Base-by-base conservation (phyloP, 306 rosid genomes). In the Cyclanthera cordifolia region DNA sequence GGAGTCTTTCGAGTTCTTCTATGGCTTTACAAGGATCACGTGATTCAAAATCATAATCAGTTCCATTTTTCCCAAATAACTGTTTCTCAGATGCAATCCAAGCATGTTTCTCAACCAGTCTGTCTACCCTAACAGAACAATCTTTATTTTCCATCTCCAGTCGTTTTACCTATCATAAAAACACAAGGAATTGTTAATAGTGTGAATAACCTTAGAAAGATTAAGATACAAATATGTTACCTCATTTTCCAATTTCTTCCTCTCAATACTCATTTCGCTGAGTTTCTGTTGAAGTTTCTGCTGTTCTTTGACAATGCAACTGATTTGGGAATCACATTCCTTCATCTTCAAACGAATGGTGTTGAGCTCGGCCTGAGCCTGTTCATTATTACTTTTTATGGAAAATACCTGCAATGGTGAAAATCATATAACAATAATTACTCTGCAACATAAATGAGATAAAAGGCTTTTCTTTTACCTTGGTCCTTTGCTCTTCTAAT, bases 231-330 rank as follows among this genome's bases (percentile, higher is more conserved):
- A 19, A 60, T n/a, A 51, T 45, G n/a, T 67, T 84, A 87, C 96
- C 90, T 93, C 98, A 73, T 93, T 93, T 82, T 93, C 96, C 95
- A 89, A 82, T 79, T 83, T 89, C 85, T 93, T 93, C 83, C 84
- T 82, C 81, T 87, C 94, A 70, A 93, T 95, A 79, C 65, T 87
- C 78, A 77, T 82, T 83, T 93, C 98, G 47, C 79, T 85, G 53
- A 93, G 81, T 74, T 87, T 86, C 67, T 84, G 82, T 73, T 89
- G 96, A 79, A 87, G 88, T 54, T 61, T 73, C 65, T 86, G 79
- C 73, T 84, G 93, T 50, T 86, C 95, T 72, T 83, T 91, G 52
- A 86, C 73, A 55, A 93, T 89, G 58, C 71, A 72, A 75, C 83
- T 86, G 39, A 93, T 93, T 75, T 84, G 89, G 64, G 83, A 80